Evolutionary conservation across 148 eudicot genomes (phyloP).

Genomic region (Amaranthus hypochondriacus): DNA sequence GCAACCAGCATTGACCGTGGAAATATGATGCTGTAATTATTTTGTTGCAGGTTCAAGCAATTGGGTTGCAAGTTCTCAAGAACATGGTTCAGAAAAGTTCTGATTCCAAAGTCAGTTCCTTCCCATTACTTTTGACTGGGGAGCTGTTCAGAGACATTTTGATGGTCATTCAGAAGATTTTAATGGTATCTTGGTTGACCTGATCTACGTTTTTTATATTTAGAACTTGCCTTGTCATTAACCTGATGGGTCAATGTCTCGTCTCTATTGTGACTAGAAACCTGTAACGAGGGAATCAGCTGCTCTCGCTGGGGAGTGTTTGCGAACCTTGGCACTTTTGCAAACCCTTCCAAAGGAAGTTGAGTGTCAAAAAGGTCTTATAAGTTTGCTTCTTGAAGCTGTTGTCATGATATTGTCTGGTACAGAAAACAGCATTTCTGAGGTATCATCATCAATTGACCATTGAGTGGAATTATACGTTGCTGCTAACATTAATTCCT

Average conservation of each 20-base stretch:
- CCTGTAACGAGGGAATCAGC: conserved; percentile 65
- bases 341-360: conserved; percentile 63
- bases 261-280: conserved; percentile 50
- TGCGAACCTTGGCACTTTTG: conserved; percentile 79
- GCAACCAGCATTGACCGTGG: background rate
- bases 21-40: conserved; percentile 13
- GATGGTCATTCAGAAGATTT: conserved; percentile 36
- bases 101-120: conserved; percentile 42
- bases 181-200: conserved; percentile 43
- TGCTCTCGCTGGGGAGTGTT: conserved; percentile 72
- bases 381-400: conserved; percentile 71
- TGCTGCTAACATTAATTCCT: background rate
- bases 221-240: conserved; percentile 14
- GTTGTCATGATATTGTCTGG: conserved; percentile 66
- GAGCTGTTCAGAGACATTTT: conserved; percentile 61
- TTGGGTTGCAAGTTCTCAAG: conserved; percentile 78
- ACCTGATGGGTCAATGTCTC: conserved; percentile 19
- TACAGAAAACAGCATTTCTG: conserved; percentile 47
- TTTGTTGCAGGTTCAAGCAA: conserved; percentile 60
- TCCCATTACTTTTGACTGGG: conserved; percentile 54
- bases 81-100: conserved; percentile 50
- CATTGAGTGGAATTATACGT: background rate
- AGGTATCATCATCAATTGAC: conserved; percentile 34
- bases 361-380: conserved; percentile 61
- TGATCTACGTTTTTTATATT: background rate